Percentiles rank a stretch among this genome's conserved stretches.
Conservation (phyloP, 768 basidiomycete species). For the Boletus reticulatus region DNA sequence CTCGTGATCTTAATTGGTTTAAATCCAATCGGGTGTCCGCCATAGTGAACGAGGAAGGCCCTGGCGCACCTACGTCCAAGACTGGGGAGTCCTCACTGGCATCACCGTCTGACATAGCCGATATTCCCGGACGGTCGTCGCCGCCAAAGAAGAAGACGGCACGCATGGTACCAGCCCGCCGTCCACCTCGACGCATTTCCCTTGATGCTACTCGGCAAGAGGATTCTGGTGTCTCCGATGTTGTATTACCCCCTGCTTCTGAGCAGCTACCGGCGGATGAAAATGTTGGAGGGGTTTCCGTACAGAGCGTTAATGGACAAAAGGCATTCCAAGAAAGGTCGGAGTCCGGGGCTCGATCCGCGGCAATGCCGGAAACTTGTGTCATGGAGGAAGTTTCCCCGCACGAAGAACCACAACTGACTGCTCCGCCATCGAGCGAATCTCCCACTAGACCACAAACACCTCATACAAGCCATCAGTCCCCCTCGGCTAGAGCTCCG, state of each 20-base stretch:
- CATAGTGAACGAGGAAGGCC: neutral
- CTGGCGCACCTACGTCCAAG: neutral
- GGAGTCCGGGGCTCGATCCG: neutral
- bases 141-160: constrained; percentile 20
- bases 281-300: neutral
- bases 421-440: neutral
- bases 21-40: constrained; percentile 13
- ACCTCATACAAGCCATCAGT: neutral
- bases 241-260: neutral
- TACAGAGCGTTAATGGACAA: constrained; percentile 1
- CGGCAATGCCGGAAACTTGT: neutral
- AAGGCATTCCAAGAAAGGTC: neutral
- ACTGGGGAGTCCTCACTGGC: neutral
- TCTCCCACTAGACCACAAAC: neutral
- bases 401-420: neutral
- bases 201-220: neutral
- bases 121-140: neutral
- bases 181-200: constrained; percentile 19
- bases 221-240: neutral
- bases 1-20: constrained; percentile 32
- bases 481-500: neutral
- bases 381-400: neutral
- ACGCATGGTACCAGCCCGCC: constrained; percentile 26
- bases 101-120: neutral
- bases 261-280: neutral